These are phyloP conservation scores for Penicillium lagena DNA, from an alignment of 495 filamentous ascomycete species.

Conservation along the genomic window DNA sequence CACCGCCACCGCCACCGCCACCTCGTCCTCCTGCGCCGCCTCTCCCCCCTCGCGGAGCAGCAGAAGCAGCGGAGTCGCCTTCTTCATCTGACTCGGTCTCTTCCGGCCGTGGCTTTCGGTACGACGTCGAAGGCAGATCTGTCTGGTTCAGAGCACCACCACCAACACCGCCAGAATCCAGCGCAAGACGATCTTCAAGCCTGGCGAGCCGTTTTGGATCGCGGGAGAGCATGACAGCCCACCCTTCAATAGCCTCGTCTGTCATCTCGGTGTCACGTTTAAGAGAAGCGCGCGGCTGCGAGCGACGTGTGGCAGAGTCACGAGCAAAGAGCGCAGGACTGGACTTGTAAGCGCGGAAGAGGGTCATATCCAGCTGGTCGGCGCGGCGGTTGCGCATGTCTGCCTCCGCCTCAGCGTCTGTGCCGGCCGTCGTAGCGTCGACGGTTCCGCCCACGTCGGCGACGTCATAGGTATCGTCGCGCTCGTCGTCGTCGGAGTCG, in stretches of 20 bases:
- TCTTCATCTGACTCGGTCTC: slow-evolving; percentile 24
- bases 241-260: slow-evolving; percentile 92
- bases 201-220: slow-evolving; percentile 58
- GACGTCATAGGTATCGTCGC: slow-evolving; percentile 93
- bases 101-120: slow-evolving; percentile 26
- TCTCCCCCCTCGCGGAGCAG: slow-evolving; percentile 44
- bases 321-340: slow-evolving; percentile 60
- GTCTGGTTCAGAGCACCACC: slow-evolving; percentile 40
- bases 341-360: slow-evolving; percentile 64
- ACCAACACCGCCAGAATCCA: slow-evolving; percentile 41
- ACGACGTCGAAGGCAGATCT: slow-evolving; percentile 57
- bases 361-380: slow-evolving; percentile 37
- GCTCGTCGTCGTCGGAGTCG: slow-evolving; percentile 92
- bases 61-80: slow-evolving; percentile 28
- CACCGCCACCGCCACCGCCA: slow-evolving; percentile 37
- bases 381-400: slow-evolving; percentile 23
- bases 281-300: slow-evolving; percentile 53
- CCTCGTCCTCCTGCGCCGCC: slow-evolving; percentile 42
- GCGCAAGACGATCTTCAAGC: slow-evolving; percentile 60
- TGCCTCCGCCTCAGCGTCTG: slow-evolving; percentile 32
- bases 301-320: slow-evolving; percentile 59
- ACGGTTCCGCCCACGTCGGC: slow-evolving; percentile 87
- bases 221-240: slow-evolving; percentile 75
- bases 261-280: slow-evolving; percentile 79
- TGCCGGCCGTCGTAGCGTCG: slow-evolving; percentile 44